These are phyloP conservation scores for Prunus fruticosa DNA, from an alignment of 306 rosid species.

Conservation along the genomic window DNA sequence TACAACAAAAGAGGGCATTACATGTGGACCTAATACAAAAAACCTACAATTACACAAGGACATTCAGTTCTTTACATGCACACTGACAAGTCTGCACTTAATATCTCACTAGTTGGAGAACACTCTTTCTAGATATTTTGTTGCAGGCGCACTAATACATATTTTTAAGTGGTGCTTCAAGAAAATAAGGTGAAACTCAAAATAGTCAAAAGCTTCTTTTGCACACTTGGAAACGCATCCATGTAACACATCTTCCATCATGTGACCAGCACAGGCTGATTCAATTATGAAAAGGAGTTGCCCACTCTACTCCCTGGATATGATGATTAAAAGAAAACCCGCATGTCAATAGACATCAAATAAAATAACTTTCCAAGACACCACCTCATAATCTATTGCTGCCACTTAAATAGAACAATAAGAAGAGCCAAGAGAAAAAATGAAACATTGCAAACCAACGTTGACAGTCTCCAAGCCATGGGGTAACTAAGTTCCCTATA, in stretches of 20 bases:
- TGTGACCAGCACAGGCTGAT: constrained; percentile 40
- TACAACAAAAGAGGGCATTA: constrained; percentile 23
- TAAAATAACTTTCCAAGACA: constrained; percentile 24
- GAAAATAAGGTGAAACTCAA: constrained; percentile 14
- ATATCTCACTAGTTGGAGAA: background rate
- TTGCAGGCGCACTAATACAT: too few relatives aligned
- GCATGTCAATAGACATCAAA: constrained; percentile 22
- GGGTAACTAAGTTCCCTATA: background rate
- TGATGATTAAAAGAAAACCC: constrained; percentile 29
- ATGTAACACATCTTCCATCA: constrained; percentile 32
- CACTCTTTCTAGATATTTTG: background rate
- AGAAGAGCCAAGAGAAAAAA: background rate
- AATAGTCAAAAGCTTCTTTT: constrained; percentile 15
- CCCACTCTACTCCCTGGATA: constrained; percentile 43
- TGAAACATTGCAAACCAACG: constrained; percentile 1
- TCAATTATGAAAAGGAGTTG: constrained; percentile 36
- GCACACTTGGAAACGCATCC: constrained; percentile 27
- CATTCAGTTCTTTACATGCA: constrained; percentile 13
- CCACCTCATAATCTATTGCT: constrained; percentile 15
- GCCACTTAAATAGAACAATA: constrained; percentile 13
- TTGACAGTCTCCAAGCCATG: background rate
- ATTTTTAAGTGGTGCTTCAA: constrained; percentile 11
- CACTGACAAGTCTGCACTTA: constrained; percentile 5
- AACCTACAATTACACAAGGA: constrained; percentile 9
- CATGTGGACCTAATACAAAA: constrained; percentile 28